Conservation (phyloP, 371 early-diverging fungal genomes). For the Smittium culicis region DNA sequence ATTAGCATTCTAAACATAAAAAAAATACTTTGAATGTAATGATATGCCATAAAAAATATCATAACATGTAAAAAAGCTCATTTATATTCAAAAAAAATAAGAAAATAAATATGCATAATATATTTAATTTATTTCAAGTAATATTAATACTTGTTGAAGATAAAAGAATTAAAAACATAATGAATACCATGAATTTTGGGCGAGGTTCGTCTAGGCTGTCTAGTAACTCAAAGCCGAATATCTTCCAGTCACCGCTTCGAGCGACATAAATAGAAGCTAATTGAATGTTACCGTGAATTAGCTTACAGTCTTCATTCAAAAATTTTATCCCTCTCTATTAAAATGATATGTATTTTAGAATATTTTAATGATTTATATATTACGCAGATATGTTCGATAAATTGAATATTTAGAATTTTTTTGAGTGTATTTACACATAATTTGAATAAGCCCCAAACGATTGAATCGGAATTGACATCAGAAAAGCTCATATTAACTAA, state of each 20-base stretch:
- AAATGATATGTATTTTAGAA: background rate
- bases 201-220: slow-evolving; percentile 45
- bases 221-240: slow-evolving; percentile 75
- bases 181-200: slow-evolving; percentile 12
- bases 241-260: slow-evolving; percentile 84
- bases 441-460: slow-evolving; percentile 79
- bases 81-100: background rate
- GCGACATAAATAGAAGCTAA: slow-evolving; percentile 67
- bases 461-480: slow-evolving; percentile 45
- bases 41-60: background rate
- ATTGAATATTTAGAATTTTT: too few relatives aligned
- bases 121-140: background rate
- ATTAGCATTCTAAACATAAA: background rate
- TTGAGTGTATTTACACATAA: slow-evolving; percentile 46
- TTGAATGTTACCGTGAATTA: slow-evolving; percentile 78
- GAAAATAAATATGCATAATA: background rate
- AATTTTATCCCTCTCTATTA: slow-evolving; percentile 57
- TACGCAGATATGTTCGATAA: too few relatives aligned
- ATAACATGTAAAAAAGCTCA: background rate
- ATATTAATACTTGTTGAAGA: background rate
- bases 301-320: slow-evolving; percentile 63
- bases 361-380: too few relatives aligned
- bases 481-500: slow-evolving; percentile 37
- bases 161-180: background rate
- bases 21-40: background rate